Evolutionary conservation across 2,329 filamentous ascomycete species (phyloP), one percentile per base, ranked within the genome.

Genomic region (Westerdykella ornata): DNA sequence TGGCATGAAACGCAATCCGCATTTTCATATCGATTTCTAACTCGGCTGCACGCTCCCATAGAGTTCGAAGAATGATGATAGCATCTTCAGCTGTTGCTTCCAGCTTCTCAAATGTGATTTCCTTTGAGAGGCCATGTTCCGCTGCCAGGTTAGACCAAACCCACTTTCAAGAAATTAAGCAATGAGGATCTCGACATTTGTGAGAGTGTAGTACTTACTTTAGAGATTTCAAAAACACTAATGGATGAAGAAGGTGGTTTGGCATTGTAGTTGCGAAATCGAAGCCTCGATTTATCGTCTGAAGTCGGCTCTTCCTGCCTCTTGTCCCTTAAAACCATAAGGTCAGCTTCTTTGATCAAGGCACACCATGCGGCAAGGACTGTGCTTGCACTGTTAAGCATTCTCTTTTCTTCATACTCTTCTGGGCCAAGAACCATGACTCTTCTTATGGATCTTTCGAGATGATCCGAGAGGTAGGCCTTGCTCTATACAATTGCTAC

Each of bases 201-300:
- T 28, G 5, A 38, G n/a, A n/a, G 20, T 38, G 15, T 38, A 38
- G 20, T 38, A 38, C 20, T 38, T 38, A 38, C 36, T 38, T 38
- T 38, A 38, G 20, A 38, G 9, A 38, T 38, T 38, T 38, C 15
- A 38, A 38, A 38, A 38, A 38, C 20, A 38, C 36, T 38, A 38
- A 38, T 38, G 26, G 15, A 38, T 38, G 15, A 38, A 38, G 20
- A 38, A 28, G 20, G 36, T 28, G 15, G 20, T 38, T 38, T 22
- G 9, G 20, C 20, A 9, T 22, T 22, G 9, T 22, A 22, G 20
- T 22, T 22, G 20, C 9, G 9, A 22, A 22, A 22, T 22, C 9
- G 9, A 22, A 22, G 20, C 20, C 20, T 22, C 9, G 5, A 22
- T 22, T 22, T 22, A 22, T 22, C 9, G 20, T 9, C 9, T 22